Conservation (phyloP, 768 basidiomycete genomes). For the Filobasidium wieringae region DNA sequence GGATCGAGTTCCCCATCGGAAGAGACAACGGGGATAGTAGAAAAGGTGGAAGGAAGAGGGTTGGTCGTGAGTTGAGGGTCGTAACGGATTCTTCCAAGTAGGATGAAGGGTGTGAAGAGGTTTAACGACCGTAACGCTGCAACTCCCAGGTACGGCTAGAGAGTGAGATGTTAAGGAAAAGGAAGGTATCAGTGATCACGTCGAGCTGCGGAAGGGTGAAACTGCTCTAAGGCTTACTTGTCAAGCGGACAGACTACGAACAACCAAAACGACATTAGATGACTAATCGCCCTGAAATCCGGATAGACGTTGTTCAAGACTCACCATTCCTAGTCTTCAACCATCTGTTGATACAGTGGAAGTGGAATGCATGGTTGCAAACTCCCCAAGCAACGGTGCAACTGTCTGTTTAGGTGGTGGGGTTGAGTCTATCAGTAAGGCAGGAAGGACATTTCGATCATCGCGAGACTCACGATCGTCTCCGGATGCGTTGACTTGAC, state of each 20-base stretch:
- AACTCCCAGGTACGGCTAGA: slow-evolving; percentile 38
- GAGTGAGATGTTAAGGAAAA: background rate
- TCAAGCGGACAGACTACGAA: slow-evolving; percentile 39
- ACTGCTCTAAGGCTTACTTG: slow-evolving; percentile 32
- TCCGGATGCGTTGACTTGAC: slow-evolving; percentile 77
- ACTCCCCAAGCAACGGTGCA: slow-evolving; percentile 95
- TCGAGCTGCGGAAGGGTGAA: background rate
- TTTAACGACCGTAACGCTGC: slow-evolving; percentile 37
- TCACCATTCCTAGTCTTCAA: slow-evolving; percentile 61
- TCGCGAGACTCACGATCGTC: background rate
- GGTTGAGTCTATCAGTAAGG: background rate
- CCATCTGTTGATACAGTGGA: slow-evolving; percentile 99
- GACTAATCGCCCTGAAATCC: background rate
- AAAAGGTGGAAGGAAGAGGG: background rate
- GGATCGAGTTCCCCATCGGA: too few species aligned
- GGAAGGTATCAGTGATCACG: background rate
- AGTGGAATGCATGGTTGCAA: slow-evolving; percentile 99
- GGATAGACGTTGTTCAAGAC: background rate
- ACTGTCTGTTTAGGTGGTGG: slow-evolving; percentile 6
- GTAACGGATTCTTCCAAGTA: background rate
- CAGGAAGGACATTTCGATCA: slow-evolving; percentile 43
- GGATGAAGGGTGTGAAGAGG: background rate
- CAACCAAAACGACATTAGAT: background rate
- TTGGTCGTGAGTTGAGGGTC: background rate
- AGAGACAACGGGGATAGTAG: background rate